Conservation (phyloP, 2,329 filamentous ascomycete genomes). For the Orbilia brochopaga region DNA sequence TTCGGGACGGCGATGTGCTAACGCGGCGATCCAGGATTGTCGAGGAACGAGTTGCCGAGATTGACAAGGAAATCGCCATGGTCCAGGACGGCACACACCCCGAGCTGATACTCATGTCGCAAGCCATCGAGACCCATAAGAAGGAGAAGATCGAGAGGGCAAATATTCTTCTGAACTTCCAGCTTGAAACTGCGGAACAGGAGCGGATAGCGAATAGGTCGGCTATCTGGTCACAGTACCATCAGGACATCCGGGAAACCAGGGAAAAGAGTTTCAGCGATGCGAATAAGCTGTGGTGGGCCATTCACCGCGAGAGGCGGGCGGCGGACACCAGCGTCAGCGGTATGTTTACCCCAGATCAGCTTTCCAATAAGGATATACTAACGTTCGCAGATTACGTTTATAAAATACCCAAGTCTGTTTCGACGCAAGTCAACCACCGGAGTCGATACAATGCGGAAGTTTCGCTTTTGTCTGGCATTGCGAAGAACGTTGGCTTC, state of each 20-base stretch:
- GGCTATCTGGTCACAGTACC: constrained; percentile 88
- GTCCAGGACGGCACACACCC: constrained; percentile 75
- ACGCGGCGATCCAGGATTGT: constrained; percentile 68
- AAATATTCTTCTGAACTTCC: constrained; percentile 74
- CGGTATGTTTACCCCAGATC: constrained; percentile 48
- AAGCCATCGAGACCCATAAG: constrained; percentile 80
- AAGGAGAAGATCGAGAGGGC: constrained; percentile 80
- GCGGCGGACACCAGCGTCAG: constrained; percentile 54
- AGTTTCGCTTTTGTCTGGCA: constrained; percentile 84
- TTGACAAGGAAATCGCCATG: constrained; percentile 72
- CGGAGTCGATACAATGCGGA: constrained; percentile 94
- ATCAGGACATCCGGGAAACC: constrained; percentile 81
- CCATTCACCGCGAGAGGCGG: constrained; percentile 86
- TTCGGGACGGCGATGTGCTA: constrained; percentile 52
- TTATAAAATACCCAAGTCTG: constrained; percentile 77
- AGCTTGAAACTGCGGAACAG: constrained; percentile 73
- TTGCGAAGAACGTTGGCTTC: constrained; percentile 95
- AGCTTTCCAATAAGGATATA: constrained; percentile 11
- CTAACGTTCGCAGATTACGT: constrained; percentile 70
- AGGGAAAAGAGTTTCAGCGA: constrained; percentile 79
- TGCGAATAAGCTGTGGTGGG: constrained; percentile 88
- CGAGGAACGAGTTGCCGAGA: constrained; percentile 81
- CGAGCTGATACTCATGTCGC: constrained; percentile 87
- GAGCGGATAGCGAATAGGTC: constrained; percentile 80
- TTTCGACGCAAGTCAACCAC: constrained; percentile 78